Conservation (phyloP, 2,329 filamentous ascomycete species). For the Sporothrix variecibatus region DNA sequence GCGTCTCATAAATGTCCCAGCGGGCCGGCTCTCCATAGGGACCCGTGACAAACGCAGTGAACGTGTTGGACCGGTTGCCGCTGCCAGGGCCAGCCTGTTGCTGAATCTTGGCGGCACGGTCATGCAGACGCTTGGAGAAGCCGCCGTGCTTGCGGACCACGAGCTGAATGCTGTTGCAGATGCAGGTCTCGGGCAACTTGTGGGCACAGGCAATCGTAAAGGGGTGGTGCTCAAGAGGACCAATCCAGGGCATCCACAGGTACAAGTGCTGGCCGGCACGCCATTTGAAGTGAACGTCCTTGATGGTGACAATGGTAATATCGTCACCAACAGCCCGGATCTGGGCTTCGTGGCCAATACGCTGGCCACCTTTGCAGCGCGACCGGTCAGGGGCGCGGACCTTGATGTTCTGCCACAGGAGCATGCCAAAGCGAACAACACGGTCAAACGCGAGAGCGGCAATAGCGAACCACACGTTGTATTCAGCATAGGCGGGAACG, state of each 20-base stretch:
- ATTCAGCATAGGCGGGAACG: conserved; percentile 58
- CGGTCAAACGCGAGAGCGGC: conserved; percentile 65
- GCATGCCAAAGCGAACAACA: conserved; percentile 50
- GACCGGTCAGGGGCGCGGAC: conserved; percentile 44
- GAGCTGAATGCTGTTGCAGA: conserved; percentile 62
- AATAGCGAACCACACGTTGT: conserved; percentile 67
- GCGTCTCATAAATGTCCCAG: conserved; percentile 61
- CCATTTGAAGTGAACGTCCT: conserved; percentile 62
- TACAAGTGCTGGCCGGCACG: conserved; percentile 62
- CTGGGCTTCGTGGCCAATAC: conserved; percentile 55
- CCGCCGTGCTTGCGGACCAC: conserved; percentile 58
- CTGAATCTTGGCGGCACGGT: conserved; percentile 45
- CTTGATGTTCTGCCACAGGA: conserved; percentile 57
- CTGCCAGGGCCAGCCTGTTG: conserved; percentile 21
- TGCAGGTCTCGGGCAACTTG: conserved; percentile 51
- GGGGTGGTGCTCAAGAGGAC: conserved; percentile 58
- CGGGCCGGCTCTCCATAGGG: conserved; percentile 58
- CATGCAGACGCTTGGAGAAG: conserved; percentile 58
- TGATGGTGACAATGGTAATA: conserved; percentile 60
- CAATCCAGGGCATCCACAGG: conserved; percentile 59
- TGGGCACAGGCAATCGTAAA: conserved; percentile 64
- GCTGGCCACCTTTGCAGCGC: conserved; percentile 50
- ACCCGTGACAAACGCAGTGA: conserved; percentile 55
- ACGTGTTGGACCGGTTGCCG: conserved; percentile 33
- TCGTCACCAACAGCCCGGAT: conserved; percentile 51